phyloP scores from a whole-genome alignment of 2,329 filamentous ascomycete species.

The Ophiocordyceps robertsii region DNA sequence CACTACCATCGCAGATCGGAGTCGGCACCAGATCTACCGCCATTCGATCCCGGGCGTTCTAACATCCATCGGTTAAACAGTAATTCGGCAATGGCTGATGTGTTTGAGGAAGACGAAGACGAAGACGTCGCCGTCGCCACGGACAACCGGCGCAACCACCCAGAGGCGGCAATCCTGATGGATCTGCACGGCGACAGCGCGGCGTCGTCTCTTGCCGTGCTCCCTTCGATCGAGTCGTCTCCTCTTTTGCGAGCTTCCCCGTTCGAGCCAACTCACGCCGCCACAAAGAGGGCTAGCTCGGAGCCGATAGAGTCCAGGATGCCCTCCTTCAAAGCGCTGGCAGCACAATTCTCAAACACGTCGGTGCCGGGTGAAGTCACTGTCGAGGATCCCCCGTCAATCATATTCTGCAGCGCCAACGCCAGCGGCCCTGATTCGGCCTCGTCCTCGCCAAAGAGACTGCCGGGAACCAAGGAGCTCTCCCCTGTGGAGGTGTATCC shows the following conservation, averaged over 20 bases:
- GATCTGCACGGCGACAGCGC: slow-evolving; percentile 19
- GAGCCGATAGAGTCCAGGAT: slow-evolving; percentile 27
- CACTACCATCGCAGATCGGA: slow-evolving; percentile 69
- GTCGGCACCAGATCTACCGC: slow-evolving; percentile 66
- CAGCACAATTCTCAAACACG: slow-evolving; percentile 22
- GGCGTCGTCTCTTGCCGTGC: slow-evolving; percentile 16
- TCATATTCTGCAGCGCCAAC: slow-evolving; percentile 25
- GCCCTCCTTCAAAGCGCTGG: slow-evolving; percentile 16
- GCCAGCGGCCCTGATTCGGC: slow-evolving; percentile 21
- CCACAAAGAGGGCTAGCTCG: slow-evolving; percentile 30
- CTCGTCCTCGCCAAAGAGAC: slow-evolving; percentile 30
- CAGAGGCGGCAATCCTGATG: not conserved
- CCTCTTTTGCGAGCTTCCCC: slow-evolving; percentile 9
- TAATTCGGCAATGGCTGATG: slow-evolving; percentile 67
- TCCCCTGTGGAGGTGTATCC: slow-evolving; percentile 36
- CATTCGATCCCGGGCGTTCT: slow-evolving; percentile 52
- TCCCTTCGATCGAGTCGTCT: slow-evolving; percentile 4
- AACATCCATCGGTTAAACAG: slow-evolving; percentile 49
- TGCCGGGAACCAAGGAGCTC: slow-evolving; percentile 28
- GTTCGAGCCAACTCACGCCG: slow-evolving; percentile 6
- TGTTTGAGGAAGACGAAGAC: slow-evolving; percentile 76
- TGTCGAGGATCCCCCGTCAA: slow-evolving; percentile 28
- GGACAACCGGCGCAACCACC: slow-evolving; percentile 9
- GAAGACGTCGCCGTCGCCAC: slow-evolving; percentile 31
- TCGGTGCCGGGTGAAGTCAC: slow-evolving; percentile 20